Conservation (phyloP, 2,329 filamentous ascomycete species). For the Clonostachys chloroleuca region DNA sequence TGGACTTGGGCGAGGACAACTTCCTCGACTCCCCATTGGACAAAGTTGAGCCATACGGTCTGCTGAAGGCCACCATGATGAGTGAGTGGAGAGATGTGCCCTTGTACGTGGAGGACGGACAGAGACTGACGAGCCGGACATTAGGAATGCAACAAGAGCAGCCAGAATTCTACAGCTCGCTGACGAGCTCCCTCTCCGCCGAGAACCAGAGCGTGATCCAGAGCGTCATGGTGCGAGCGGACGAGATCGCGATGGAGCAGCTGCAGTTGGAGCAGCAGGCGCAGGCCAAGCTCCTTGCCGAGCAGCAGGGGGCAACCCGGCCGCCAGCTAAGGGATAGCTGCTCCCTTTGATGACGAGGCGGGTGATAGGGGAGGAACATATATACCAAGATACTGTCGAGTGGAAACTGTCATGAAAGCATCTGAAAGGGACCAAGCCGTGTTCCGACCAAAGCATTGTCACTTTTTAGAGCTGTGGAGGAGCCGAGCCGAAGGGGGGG, state of each 20-base stretch:
- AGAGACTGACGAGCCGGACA: neutral
- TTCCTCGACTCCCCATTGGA: conserved; percentile 92
- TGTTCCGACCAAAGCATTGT: no score
- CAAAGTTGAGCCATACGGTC: conserved; percentile 87
- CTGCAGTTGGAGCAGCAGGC: neutral
- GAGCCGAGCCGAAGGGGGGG: neutral
- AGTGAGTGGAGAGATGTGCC: conserved; percentile 54
- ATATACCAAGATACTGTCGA: no score
- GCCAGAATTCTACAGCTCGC: conserved; percentile 77
- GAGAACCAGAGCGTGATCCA: conserved; percentile 83
- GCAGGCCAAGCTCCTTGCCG: neutral
- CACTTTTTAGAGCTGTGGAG: no score
- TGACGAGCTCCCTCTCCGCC: conserved; percentile 72
- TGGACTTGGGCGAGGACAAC: conserved; percentile 90
- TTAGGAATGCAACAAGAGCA: conserved; percentile 85
- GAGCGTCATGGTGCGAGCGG: conserved; percentile 64
- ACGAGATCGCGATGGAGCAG: conserved; percentile 28
- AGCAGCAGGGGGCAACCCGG: neutral
- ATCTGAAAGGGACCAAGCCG: no score
- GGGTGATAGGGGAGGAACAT: no score
- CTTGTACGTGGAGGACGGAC: neutral
- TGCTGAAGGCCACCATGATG: conserved; percentile 79
- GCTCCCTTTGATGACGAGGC: no score
- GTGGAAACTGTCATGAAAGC: no score
- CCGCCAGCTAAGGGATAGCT: no score